Percentiles rank a stretch among this genome's conserved stretches.
Evolutionary conservation across 2,329 filamentous ascomycete species (phyloP).

Genomic region (Amauroascus verrucosus): DNA sequence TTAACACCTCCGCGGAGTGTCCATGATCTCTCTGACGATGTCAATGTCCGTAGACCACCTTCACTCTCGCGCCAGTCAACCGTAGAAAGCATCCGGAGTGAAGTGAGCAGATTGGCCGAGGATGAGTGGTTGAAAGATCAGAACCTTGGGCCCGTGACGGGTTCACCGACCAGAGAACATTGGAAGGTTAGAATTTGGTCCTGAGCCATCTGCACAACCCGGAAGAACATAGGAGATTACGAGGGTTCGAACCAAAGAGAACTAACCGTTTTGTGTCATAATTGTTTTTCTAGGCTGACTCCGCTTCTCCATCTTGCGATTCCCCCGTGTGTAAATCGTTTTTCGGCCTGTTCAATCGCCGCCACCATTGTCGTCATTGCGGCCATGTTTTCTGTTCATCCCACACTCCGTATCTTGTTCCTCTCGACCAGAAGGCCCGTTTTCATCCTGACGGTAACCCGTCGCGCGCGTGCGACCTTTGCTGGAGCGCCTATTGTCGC

Average conservation of each 20-base stretch:
- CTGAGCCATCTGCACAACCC: too few relatives aligned
- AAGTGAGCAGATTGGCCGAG: constrained; percentile 40
- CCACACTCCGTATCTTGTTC: constrained; percentile 48
- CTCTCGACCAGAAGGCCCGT: constrained; percentile 53
- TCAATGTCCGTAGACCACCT: constrained; percentile 27
- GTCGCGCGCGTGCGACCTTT: constrained; percentile 52
- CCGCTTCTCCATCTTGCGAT: constrained; percentile 47
- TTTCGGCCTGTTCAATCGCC: constrained; percentile 52
- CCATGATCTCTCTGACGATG: constrained; percentile 45
- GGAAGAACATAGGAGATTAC: too few relatives aligned
- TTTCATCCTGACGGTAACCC: constrained; percentile 50
- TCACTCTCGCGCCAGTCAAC: constrained; percentile 31
- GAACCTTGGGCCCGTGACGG: constrained; percentile 47
- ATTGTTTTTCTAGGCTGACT: constrained; percentile 45
- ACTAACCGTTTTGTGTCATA: neutral
- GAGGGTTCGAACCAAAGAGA: too few relatives aligned
- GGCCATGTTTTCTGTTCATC: constrained; percentile 55
- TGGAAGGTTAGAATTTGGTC: constrained; percentile 53
- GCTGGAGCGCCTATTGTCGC: constrained; percentile 47
- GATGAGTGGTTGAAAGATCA: constrained; percentile 45
- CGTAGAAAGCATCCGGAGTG: constrained; percentile 33
- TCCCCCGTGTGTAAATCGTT: constrained; percentile 47
- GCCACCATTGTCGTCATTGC: constrained; percentile 58
- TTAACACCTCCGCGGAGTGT: constrained; percentile 45
- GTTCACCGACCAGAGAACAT: constrained; percentile 51